Conservation (phyloP, 306 rosid genomes). For the Pachyrhizus erosus region DNA sequence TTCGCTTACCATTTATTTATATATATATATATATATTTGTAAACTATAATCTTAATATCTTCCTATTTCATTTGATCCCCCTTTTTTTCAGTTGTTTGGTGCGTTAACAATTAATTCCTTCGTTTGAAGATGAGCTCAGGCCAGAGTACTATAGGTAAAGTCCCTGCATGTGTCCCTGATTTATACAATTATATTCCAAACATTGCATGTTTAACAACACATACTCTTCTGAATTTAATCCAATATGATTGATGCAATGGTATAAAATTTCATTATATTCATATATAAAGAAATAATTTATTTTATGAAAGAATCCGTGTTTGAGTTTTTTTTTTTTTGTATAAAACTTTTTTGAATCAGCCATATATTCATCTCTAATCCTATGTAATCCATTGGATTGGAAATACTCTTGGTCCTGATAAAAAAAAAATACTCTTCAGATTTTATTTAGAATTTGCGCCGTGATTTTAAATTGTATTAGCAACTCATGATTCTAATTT, state of each 20-base stretch:
- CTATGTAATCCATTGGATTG: too few relatives aligned
- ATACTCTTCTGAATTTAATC: too few relatives aligned
- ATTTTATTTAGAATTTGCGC: not conserved
- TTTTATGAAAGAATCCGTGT: too few relatives aligned
- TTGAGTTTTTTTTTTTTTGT: too few relatives aligned
- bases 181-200: not conserved
- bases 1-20: not conserved
- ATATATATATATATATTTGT: not conserved
- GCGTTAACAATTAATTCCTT: not conserved
- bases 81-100: not conserved
- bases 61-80: not conserved
- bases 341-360: too few relatives aligned
- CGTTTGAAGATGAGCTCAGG: constrained; percentile 48
- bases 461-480: not conserved
- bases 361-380: too few relatives aligned
- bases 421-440: too few relatives aligned
- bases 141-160: constrained; percentile 47
- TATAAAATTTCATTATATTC: too few relatives aligned
- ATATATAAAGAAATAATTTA: too few relatives aligned
- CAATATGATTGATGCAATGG: too few relatives aligned
- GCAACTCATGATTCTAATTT: not conserved
- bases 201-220: not conserved
- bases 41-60: not conserved
- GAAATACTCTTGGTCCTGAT: too few relatives aligned
- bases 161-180: not conserved